phyloP scores from a whole-genome alignment of 164 flowering plant genomes.

The Liriodendron chinense region DNA sequence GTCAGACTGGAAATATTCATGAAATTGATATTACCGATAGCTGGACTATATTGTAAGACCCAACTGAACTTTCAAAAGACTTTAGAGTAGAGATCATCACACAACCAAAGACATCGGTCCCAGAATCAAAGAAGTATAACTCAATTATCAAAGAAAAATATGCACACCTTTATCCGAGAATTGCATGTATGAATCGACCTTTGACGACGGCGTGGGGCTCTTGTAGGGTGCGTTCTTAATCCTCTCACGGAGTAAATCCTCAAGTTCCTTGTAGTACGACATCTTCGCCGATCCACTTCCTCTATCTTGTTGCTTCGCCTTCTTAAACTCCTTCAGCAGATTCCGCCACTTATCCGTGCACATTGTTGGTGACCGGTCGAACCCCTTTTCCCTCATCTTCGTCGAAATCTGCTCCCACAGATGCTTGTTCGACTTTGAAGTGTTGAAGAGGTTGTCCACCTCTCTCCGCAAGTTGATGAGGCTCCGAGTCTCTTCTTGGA shows the following conservation, averaged over 20 bases:
- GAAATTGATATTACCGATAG: too few relatives aligned
- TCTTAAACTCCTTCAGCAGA: conserved; percentile 82
- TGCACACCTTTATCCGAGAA: conserved; percentile 74
- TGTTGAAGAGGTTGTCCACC: conserved; percentile 68
- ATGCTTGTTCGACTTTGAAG: conserved; percentile 84
- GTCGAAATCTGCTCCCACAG: conserved; percentile 86
- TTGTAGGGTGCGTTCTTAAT: conserved; percentile 45
- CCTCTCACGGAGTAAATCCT: conserved; percentile 70
- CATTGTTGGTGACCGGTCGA: conserved; percentile 84
- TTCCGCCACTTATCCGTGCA: conserved; percentile 98
- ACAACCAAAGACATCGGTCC: too few relatives aligned
- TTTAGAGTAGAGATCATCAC: too few relatives aligned
- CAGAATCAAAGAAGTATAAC: conserved; percentile 13
- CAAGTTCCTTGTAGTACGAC: conserved; percentile 82
- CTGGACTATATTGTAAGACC: too few relatives aligned
- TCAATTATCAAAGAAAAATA: not conserved
- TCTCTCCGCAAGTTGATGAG: conserved; percentile 62
- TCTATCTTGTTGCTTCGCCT: conserved; percentile 61
- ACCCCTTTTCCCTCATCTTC: conserved; percentile 84
- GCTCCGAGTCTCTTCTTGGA: conserved; percentile 72
- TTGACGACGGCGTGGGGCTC: conserved; percentile 46
- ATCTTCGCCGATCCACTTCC: conserved; percentile 65
- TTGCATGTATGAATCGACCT: conserved; percentile 70
- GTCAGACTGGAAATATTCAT: too few relatives aligned
- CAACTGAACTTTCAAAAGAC: too few relatives aligned